Evolutionary conservation across 441 rosid species (phyloP).

Genomic region (Pelargonium fulgidum): DNA sequence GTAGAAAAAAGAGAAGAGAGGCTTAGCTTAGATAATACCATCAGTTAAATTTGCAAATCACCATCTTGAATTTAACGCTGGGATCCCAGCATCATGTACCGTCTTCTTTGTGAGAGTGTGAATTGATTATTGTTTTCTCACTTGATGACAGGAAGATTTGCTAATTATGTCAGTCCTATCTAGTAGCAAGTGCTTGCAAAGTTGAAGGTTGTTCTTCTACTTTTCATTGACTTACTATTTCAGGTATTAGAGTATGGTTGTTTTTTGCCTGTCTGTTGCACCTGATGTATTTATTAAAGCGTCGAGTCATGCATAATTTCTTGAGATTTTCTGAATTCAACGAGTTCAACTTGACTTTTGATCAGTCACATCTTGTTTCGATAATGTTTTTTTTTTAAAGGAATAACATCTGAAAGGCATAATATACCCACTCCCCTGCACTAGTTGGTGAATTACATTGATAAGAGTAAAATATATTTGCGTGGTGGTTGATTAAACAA

Average conservation of each 20-base stretch:
- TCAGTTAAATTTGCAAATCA: background rate
- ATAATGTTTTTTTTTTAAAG: background rate
- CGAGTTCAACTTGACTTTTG: slow-evolving; percentile 16
- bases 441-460: too few relatives aligned
- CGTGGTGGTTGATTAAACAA: too few relatives aligned
- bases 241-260: slow-evolving; percentile 17
- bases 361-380: slow-evolving; percentile 17
- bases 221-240: slow-evolving; percentile 14
- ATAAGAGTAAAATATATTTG: too few relatives aligned
- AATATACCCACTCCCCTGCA: too few relatives aligned
- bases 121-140: slow-evolving; percentile 1
- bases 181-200: slow-evolving; percentile 21
- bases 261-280: slow-evolving; percentile 20
- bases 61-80: background rate
- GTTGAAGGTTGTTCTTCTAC: slow-evolving; percentile 12
- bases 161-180: slow-evolving; percentile 74
- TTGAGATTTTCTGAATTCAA: slow-evolving; percentile 16
- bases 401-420: background rate
- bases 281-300: slow-evolving; percentile 7
- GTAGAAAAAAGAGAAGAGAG: background rate
- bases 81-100: background rate
- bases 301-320: slow-evolving; percentile 10
- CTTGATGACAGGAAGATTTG: slow-evolving; percentile 54
- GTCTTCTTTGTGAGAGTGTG: background rate
- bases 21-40: background rate